phyloP scores from a whole-genome alignment of 2,329 filamentous ascomycete genomes.

The Hypoxylon sp. region DNA sequence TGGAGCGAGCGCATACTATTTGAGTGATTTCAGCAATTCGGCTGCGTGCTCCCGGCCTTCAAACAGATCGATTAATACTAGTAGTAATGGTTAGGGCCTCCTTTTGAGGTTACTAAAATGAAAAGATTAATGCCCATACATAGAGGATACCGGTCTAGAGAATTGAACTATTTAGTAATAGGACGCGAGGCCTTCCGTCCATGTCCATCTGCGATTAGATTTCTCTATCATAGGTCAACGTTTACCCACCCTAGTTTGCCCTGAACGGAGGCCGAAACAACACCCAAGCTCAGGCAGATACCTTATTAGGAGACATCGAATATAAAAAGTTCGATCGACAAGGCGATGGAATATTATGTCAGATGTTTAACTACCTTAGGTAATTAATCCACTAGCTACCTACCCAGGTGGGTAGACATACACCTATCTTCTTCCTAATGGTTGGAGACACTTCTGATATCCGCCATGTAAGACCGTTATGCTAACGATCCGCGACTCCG shows the following conservation, averaged over 20 bases:
- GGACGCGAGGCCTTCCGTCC: background rate
- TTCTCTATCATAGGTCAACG: too few species aligned
- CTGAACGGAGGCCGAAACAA: background rate
- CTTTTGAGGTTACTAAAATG: background rate
- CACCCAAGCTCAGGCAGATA: background rate
- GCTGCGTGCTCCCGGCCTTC: slow-evolving; percentile 14
- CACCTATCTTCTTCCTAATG: background rate
- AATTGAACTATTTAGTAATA: background rate
- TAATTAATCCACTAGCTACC: background rate
- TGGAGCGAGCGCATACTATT: slow-evolving; percentile 11
- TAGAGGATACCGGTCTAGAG: background rate
- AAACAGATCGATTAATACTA: slow-evolving; percentile 11
- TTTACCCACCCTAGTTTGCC: too few species aligned
- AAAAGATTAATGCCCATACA: background rate
- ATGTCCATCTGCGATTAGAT: too few species aligned
- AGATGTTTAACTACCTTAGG: background rate
- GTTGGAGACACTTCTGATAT: background rate
- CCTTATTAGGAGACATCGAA: too few species aligned
- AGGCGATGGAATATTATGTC: background rate
- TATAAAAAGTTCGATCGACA: background rate
- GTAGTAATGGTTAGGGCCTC: slow-evolving; percentile 3
- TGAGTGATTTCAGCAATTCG: slow-evolving; percentile 14
- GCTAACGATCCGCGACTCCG: slow-evolving; percentile 3
- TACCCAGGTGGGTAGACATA: too few species aligned
- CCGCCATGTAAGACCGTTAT: background rate